Conservation (phyloP, 805 yeast genomes). For the Saturnispora galanensis region DNA sequence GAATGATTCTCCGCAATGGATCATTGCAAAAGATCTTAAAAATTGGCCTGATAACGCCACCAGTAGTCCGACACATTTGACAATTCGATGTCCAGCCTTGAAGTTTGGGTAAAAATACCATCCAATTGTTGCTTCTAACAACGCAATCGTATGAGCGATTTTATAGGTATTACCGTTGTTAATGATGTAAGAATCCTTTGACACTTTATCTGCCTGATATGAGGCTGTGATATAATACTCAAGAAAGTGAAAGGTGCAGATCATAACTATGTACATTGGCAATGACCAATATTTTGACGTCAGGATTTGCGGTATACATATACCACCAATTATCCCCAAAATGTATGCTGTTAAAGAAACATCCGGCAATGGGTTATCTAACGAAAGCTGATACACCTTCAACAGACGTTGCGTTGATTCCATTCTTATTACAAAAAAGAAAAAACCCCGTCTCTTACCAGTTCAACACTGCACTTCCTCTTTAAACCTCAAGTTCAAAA, state of each 20-base stretch:
- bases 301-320: constrained; percentile 24
- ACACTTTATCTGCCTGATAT: constrained; percentile 57
- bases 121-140: constrained; percentile 41
- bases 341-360: constrained; percentile 35
- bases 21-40: constrained; percentile 71
- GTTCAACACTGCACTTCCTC: too few species aligned
- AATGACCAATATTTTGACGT: constrained; percentile 22
- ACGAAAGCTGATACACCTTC: not conserved
- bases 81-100: constrained; percentile 23
- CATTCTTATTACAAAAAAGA: not conserved
- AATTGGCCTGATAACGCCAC: constrained; percentile 53
- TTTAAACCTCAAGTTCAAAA: too few species aligned
- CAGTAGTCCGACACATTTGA: constrained; percentile 35
- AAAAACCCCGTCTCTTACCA: too few species aligned
- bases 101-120: constrained; percentile 30
- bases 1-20: constrained; percentile 77
- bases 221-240: constrained; percentile 77
- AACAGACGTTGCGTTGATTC: not conserved
- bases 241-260: constrained; percentile 63
- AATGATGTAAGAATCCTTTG: constrained; percentile 59
- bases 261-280: constrained; percentile 38
- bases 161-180: constrained; percentile 53
- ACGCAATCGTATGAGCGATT: constrained; percentile 46
- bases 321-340: constrained; percentile 37
- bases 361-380: constrained; percentile 31